Base-by-base conservation (phyloP, 2,329 filamentous ascomycete genomes). In the Alternaria tenuissima region DNA sequence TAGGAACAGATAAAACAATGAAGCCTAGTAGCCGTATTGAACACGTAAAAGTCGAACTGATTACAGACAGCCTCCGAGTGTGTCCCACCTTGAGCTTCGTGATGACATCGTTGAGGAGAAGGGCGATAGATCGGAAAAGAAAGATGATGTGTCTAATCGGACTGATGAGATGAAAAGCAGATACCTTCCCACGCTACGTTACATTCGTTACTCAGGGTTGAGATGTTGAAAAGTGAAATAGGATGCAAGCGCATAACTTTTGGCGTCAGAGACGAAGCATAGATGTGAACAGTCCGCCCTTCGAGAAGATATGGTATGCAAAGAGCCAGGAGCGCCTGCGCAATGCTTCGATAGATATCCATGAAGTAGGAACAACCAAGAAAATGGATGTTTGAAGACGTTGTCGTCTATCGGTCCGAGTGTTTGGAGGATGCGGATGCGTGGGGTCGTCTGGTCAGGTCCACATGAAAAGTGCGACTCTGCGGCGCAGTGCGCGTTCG, bases 161-260 rank as follows among this genome's bases (percentile, higher is more conserved):
- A 18, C 28, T 34, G 39, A 56, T 36, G 18, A 26, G 14, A 36
- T 49, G 8, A 53, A 39, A 16, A 46, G 44, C 63, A 66, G 26
- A 64, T 49, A 54, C 54, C 66, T 61, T 62, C 68, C 67, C 67
- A 68, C 65, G 67, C 67, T 71, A 59, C 67, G 61, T 68, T 61
- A 67, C 59, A 51, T 59, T 69, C 66, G 48, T 69, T 55, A 69
- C 65, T 65, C 32, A 52, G 57, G 36, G 46, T 59, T 52, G 48
- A 30, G 18, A 24, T 36, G 41, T 41, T 49, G 20, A 20, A 47
- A 49, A 36, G n/a, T 26, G 39, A 7, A 47, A 42, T 24, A 46
- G 41, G 32, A 59, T 38, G 24, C 28, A 49, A 49, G 16, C 18
- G 32, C 32, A 18, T 36, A 42, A 53, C 26, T 53, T 53, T 53